Conservation (phyloP, 164 flowering plant species). For the Pachysandra terminalis region DNA sequence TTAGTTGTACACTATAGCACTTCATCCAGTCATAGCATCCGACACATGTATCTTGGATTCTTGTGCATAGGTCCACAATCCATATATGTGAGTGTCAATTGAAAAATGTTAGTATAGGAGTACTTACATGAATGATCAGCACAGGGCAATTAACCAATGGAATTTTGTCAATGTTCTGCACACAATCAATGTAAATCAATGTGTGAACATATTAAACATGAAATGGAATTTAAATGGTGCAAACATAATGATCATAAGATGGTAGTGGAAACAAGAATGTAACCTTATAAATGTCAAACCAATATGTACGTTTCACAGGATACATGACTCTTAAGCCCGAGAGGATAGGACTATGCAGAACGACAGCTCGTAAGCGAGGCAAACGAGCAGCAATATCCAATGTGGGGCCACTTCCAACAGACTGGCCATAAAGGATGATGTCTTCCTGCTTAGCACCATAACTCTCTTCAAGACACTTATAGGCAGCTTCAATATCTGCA, state of each 20-base stretch:
- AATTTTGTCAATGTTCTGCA: slow-evolving; percentile 92
- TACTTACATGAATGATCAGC: slow-evolving; percentile 85
- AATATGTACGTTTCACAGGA: slow-evolving; percentile 85
- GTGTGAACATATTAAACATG: slow-evolving; percentile 2
- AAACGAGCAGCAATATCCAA: slow-evolving; percentile 78
- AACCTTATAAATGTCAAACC: slow-evolving; percentile 98
- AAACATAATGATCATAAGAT: not conserved
- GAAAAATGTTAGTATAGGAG: not conserved
- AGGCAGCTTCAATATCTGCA: slow-evolving; percentile 92
- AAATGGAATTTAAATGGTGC: not conserved
- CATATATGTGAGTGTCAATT: not conserved
- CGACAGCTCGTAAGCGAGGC: slow-evolving; percentile 72
- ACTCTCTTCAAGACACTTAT: slow-evolving; percentile 82
- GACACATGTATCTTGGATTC: not conserved
- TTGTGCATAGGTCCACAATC: not conserved
- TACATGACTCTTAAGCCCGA: slow-evolving; percentile 96
- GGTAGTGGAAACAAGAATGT: not conserved
- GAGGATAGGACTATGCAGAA: slow-evolving; percentile 89
- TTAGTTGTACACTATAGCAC: not conserved
- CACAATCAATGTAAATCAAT: slow-evolving; percentile 18
- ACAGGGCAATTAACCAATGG: slow-evolving; percentile 75
- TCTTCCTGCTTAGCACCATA: slow-evolving; percentile 87
- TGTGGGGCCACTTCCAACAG: slow-evolving; percentile 96
- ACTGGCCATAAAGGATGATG: slow-evolving; percentile 83
- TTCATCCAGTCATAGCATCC: not conserved